Evolutionary conservation across 2,329 filamentous ascomycete genomes (phyloP).

Genomic region (Rhytidhysteron rufulum): DNA sequence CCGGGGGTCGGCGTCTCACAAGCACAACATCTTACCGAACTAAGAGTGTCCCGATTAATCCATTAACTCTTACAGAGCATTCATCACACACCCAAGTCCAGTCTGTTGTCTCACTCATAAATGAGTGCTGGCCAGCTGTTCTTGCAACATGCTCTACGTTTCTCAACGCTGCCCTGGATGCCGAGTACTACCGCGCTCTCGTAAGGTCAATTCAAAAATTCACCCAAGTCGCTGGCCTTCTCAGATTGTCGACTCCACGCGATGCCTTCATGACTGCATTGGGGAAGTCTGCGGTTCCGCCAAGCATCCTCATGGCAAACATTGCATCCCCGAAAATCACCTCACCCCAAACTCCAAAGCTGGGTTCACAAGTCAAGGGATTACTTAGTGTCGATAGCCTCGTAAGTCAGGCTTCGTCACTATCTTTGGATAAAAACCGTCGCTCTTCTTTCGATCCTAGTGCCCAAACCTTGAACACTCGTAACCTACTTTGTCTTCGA

Average conservation of each 20-base stretch:
- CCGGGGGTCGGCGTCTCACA: conserved; percentile 41
- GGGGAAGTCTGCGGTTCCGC: conserved; percentile 86
- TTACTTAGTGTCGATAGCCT: conserved; percentile 71
- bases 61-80: conserved; percentile 70
- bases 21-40: conserved; percentile 67
- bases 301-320: conserved; percentile 56
- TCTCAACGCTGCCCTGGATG: conserved; percentile 83
- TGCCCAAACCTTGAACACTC: conserved; percentile 64
- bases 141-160: conserved; percentile 95
- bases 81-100: conserved; percentile 67
- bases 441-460: conserved; percentile 52
- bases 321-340: conserved; percentile 35
- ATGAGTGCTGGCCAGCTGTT: conserved; percentile 92
- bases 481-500: conserved; percentile 84
- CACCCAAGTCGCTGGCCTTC: conserved; percentile 85
- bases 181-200: conserved; percentile 87
- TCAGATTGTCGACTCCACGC: conserved; percentile 78
- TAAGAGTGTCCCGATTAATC: conserved; percentile 79
- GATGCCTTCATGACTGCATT: conserved; percentile 94
- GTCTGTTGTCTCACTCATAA: conserved; percentile 76
- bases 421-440: conserved; percentile 55
- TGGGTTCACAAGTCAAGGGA: conserved; percentile 68
- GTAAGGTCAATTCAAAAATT: conserved; percentile 94
- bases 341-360: conserved; percentile 51
- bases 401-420: conserved; percentile 54